A percentile compares a stretch with the other conserved stretches of the same genome.
Conservation (phyloP, 306 rosid species). For the Acacia crassicarpa region DNA sequence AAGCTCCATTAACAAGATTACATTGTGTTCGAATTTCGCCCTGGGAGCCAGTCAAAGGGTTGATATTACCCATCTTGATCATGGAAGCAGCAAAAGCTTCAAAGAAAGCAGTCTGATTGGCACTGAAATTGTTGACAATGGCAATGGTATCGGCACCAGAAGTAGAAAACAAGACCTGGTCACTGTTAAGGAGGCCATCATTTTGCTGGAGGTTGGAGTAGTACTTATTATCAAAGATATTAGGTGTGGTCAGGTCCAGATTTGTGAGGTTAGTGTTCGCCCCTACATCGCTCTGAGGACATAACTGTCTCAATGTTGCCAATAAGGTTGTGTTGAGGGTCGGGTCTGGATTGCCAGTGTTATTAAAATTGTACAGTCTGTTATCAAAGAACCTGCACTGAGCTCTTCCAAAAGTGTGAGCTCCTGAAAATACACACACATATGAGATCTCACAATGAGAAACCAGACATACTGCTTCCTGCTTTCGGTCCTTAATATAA, state of each 20-base stretch:
- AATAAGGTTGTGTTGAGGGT: background rate
- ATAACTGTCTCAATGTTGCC: background rate
- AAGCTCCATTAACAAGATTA: background rate
- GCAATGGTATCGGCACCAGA: background rate
- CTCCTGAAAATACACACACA: background rate
- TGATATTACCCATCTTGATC: slow-evolving; percentile 23
- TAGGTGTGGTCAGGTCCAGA: slow-evolving; percentile 5
- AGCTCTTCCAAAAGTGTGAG: slow-evolving; percentile 29
- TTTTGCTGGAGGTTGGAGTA: background rate
- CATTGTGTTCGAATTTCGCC: background rate
- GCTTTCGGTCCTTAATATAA: too few species aligned
- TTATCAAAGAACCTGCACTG: background rate
- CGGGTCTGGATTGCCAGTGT: background rate
- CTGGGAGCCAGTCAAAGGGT: background rate
- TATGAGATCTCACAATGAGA: too few species aligned
- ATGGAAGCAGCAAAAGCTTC: background rate
- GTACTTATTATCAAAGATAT: background rate
- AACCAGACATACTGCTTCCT: too few species aligned
- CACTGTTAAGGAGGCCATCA: slow-evolving; percentile 1
- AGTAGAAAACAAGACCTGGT: slow-evolving; percentile 11
- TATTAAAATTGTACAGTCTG: background rate
- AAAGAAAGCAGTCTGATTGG: background rate
- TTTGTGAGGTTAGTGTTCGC: background rate
- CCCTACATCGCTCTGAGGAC: background rate
- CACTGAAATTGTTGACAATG: background rate